These are phyloP conservation scores for Gastrolobium villosum DNA, from an alignment of 306 rosid species.

Conservation along the genomic window DNA sequence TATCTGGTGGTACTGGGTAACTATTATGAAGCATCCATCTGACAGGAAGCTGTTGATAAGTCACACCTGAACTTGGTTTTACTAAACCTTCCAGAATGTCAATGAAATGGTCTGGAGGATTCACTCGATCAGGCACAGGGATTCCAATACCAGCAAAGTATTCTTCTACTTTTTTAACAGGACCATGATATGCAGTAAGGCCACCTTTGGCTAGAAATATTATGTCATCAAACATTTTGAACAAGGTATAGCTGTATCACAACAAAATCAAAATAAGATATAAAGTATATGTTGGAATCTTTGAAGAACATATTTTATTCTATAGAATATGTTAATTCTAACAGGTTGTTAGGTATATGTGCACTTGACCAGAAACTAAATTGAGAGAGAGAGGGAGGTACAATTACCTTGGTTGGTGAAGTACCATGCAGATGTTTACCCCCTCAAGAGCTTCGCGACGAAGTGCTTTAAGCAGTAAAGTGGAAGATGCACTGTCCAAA, in stretches of 20 bases:
- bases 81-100: slow-evolving; percentile 83
- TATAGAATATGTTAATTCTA: slow-evolving; percentile 10
- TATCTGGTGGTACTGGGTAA: slow-evolving; percentile 75
- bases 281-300: slow-evolving; percentile 30
- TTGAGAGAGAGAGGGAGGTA: slow-evolving; percentile 23
- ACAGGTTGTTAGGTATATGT: slow-evolving; percentile 1
- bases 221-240: slow-evolving; percentile 88
- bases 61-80: slow-evolving; percentile 65
- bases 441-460: slow-evolving; percentile 89
- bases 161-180: slow-evolving; percentile 85
- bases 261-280: slow-evolving; percentile 35
- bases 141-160: slow-evolving; percentile 82
- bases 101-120: slow-evolving; percentile 89
- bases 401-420: slow-evolving; percentile 87
- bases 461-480: slow-evolving; percentile 77
- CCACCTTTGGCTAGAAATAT: slow-evolving; percentile 89
- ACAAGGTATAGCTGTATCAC: slow-evolving; percentile 72
- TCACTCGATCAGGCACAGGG: slow-evolving; percentile 77
- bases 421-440: slow-evolving; percentile 61
- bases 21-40: slow-evolving; percentile 92
- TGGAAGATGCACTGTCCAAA: slow-evolving; percentile 84
- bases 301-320: slow-evolving; percentile 32
- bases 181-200: slow-evolving; percentile 81
- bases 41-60: slow-evolving; percentile 73
- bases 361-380: not conserved